These are phyloP conservation scores for Erigeron philadelphicus DNA, from an alignment of 140 eudicot genomes.

Conservation along the genomic window DNA sequence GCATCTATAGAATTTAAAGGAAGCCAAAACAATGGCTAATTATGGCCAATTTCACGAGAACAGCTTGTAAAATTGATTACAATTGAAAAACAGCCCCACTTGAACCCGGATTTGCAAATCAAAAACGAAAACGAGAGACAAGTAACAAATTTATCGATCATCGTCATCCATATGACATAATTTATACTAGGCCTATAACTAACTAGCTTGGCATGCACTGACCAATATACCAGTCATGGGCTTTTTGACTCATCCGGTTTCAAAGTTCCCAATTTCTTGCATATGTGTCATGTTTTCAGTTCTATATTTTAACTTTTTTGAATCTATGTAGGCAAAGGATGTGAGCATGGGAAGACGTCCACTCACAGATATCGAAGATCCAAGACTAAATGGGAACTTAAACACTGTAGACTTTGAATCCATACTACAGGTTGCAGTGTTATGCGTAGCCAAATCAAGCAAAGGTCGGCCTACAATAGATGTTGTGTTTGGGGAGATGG, in stretches of 20 bases:
- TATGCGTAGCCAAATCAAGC: conserved; percentile 70
- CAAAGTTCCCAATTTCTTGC: not conserved
- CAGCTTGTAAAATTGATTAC: too few relatives aligned
- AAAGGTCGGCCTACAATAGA: conserved; percentile 69
- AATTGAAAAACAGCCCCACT: too few relatives aligned
- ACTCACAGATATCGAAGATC: conserved; percentile 61
- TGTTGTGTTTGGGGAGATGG: conserved; percentile 55
- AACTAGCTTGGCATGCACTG: too few relatives aligned
- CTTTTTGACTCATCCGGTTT: not conserved
- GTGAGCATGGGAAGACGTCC: conserved; percentile 67
- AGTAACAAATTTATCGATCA: too few relatives aligned
- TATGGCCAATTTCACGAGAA: too few relatives aligned
- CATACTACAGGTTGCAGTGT: conserved; percentile 56
- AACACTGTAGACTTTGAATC: conserved; percentile 63
- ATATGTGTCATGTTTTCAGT: not conserved
- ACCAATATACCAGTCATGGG: not conserved
- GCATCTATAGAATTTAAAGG: not conserved
- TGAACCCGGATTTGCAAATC: too few relatives aligned
- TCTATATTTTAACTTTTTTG: not conserved
- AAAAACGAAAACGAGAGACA: too few relatives aligned
- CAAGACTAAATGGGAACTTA: conserved; percentile 46
- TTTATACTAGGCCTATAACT: too few relatives aligned
- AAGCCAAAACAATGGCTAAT: too few relatives aligned
- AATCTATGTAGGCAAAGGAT: conserved; percentile 59
- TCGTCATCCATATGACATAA: too few relatives aligned